phyloP scores from a whole-genome alignment of 2,329 filamentous ascomycete genomes.

The Botrytis deweyae region DNA sequence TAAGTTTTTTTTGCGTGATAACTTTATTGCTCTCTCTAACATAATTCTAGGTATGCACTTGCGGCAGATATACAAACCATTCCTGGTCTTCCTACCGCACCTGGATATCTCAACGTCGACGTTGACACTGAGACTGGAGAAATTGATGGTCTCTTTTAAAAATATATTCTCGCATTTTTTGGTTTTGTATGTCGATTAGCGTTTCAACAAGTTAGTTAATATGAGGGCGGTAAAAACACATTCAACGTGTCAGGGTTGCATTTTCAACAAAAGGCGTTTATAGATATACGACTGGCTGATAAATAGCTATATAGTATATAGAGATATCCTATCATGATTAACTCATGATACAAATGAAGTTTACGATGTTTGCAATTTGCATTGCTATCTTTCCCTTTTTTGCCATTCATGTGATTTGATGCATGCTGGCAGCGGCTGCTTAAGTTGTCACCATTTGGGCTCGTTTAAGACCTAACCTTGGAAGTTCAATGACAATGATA shows the following conservation, averaged over 20 bases:
- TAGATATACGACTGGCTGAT: conserved; percentile 6
- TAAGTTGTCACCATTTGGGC: not conserved
- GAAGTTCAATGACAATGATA: not conserved
- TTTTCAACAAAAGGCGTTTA: conserved; percentile 23
- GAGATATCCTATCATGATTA: conserved; percentile 21
- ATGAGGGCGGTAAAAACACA: conserved; percentile 13
- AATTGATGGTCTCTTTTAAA: conserved; percentile 84
- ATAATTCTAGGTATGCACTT: conserved; percentile 68
- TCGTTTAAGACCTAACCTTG: not conserved
- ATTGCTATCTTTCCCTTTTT: not conserved
- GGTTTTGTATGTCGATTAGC: conserved; percentile 13
- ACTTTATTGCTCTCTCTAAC: conserved; percentile 40
- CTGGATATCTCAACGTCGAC: conserved; percentile 93
- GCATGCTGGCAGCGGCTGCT: not conserved
- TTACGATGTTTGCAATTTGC: not conserved
- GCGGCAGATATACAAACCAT: conserved; percentile 99
- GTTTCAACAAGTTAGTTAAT: conserved; percentile 21
- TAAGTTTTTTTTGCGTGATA: conserved; percentile 47
- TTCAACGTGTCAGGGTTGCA: conserved; percentile 22
- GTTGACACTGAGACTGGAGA: conserved; percentile 79
- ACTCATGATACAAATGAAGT: conserved; percentile 18
- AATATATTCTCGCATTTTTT: not conserved
- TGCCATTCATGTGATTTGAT: not conserved
- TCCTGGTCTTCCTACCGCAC: conserved; percentile 89
- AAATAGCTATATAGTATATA: not conserved